phyloP scores from a whole-genome alignment of 2,329 filamentous ascomycete species.

The Aureobasidium uvarum region DNA sequence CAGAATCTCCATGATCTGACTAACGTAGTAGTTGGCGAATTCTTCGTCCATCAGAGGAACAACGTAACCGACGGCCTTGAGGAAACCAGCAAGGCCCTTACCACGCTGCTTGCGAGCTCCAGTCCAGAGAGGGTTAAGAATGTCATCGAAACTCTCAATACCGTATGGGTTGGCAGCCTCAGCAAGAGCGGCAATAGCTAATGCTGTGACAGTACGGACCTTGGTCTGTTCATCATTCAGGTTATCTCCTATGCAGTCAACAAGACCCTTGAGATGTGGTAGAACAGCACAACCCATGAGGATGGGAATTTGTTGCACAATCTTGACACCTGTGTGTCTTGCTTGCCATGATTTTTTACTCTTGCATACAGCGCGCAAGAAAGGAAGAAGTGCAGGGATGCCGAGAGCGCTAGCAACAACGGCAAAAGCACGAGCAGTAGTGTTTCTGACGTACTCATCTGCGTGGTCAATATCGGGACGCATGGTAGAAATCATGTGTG shows the following conservation, averaged over 20 bases:
- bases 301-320: constrained; percentile 97
- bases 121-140: constrained; percentile 95
- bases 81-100: constrained; percentile 90
- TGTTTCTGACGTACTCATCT: constrained; percentile 98
- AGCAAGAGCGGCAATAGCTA: constrained; percentile 90
- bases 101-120: constrained; percentile 94
- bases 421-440: constrained; percentile 92
- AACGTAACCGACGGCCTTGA: constrained; percentile 97
- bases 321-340: constrained; percentile 96
- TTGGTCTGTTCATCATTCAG: constrained; percentile 98
- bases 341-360: constrained; percentile 99
- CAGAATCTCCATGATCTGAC: constrained; percentile 98
- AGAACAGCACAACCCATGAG: constrained; percentile 97
- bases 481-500: constrained; percentile 99
- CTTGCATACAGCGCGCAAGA: constrained; percentile 90
- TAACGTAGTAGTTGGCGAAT: constrained; percentile 98
- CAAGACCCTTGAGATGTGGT: constrained; percentile 90
- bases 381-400: constrained; percentile 91
- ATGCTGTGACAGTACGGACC: constrained; percentile 90
- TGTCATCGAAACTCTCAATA: constrained; percentile 98
- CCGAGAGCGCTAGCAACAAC: constrained; percentile 95
- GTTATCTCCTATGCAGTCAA: constrained; percentile 94
- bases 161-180: constrained; percentile 97
- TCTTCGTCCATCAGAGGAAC: constrained; percentile 99
- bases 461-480: constrained; percentile 97